These are phyloP conservation scores for Schizochytrium sp. DNA, from an alignment of 108 stramenopile species.

Conservation along the genomic window DNA sequence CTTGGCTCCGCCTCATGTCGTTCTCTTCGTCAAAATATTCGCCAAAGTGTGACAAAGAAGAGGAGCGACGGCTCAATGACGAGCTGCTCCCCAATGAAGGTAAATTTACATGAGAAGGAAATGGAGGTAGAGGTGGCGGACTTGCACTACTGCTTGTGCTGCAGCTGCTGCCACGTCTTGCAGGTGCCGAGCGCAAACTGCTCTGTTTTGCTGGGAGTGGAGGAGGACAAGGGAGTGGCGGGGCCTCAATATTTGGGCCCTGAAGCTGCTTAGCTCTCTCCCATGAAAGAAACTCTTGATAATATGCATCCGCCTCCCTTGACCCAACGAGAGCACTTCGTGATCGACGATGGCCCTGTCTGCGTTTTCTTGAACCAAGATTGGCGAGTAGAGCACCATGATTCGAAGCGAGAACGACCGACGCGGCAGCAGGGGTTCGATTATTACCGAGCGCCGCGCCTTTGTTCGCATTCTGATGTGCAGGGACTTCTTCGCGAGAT, in stretches of 20 bases:
- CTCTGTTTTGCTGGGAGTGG: not conserved
- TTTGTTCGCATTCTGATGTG: too few species aligned
- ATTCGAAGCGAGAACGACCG: not conserved
- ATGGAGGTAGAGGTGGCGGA: constrained; percentile 11
- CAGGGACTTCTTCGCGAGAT: too few species aligned
- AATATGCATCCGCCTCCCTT: constrained; percentile 1
- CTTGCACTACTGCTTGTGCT: not conserved
- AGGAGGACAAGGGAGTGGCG: not conserved
- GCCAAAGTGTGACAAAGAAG: too few species aligned
- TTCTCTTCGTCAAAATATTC: too few species aligned
- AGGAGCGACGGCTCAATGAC: too few species aligned
- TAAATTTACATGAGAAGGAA: not conserved
- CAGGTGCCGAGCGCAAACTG: constrained; percentile 12
- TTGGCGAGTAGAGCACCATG: constrained; percentile 6
- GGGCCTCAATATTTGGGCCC: not conserved
- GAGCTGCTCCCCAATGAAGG: too few species aligned
- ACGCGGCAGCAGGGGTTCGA: too few species aligned
- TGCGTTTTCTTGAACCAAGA: not conserved
- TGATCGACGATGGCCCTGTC: not conserved
- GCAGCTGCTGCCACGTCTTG: too few species aligned
- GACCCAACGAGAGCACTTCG: constrained; percentile 9
- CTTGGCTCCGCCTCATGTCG: too few species aligned
- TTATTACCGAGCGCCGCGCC: too few species aligned
- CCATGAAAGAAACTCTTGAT: not conserved
- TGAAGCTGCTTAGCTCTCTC: constrained; percentile 4